These are phyloP conservation scores for Garcia nutans DNA, from an alignment of 345 rosid species.

Conservation along the genomic window DNA sequence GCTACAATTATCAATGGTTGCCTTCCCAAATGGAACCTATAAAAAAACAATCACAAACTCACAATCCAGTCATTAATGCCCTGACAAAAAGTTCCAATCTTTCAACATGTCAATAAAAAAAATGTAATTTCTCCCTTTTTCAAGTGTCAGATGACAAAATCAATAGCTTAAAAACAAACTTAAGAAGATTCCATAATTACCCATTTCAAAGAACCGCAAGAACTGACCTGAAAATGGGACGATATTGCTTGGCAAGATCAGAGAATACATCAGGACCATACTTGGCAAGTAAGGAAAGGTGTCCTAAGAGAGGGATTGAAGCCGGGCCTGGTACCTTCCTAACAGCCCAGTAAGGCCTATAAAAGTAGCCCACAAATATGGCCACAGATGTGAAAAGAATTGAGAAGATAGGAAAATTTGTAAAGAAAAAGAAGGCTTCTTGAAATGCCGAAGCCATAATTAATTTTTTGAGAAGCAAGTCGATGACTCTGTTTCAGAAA, in stretches of 20 bases:
- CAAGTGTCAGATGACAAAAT: no score
- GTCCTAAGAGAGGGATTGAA: conserved; percentile 41
- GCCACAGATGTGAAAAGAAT: conserved; percentile 26
- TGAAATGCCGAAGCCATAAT: conserved; percentile 11
- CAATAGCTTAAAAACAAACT: neutral
- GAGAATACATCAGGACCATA: conserved; percentile 80
- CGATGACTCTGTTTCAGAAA: neutral
- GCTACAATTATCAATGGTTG: conserved; percentile 85
- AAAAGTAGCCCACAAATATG: conserved; percentile 44
- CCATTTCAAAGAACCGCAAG: neutral
- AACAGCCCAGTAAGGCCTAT: conserved; percentile 37
- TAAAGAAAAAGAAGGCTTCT: conserved; percentile 9
- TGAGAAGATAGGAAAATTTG: neutral
- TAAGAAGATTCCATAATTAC: neutral
- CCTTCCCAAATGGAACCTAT: conserved; percentile 98
- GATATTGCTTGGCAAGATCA: conserved; percentile 71
- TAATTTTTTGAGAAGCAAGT: neutral
- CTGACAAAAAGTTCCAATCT: neutral
- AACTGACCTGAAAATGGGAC: conserved; percentile 86
- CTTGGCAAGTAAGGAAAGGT: conserved; percentile 82
- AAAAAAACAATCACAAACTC: conserved; percentile 2
- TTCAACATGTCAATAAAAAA: neutral
- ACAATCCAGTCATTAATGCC: neutral
- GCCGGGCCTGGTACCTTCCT: conserved; percentile 31
- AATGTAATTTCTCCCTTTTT: neutral